Evolutionary conservation across 805 yeast genomes (phyloP).

Genomic region (Kluyveromyces starmeri): DNA sequence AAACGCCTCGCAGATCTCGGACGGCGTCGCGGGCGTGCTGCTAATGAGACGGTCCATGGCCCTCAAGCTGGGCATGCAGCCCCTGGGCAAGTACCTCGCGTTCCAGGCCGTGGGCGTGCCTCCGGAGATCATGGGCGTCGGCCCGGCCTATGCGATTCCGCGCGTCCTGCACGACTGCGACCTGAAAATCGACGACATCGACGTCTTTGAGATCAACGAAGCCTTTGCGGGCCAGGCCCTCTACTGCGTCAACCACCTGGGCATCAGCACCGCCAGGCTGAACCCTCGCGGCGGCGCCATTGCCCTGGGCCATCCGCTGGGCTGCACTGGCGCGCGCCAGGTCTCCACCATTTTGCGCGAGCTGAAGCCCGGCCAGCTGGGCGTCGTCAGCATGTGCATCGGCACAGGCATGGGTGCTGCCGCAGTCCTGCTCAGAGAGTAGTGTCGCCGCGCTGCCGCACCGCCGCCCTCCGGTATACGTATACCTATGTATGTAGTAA

Average conservation of each 20-base stretch:
- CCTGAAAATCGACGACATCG: conserved; percentile 54
- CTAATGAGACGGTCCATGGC: conserved; percentile 84
- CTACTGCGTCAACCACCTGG: conserved; percentile 56
- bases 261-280: conserved; percentile 61
- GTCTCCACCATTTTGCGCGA: conserved; percentile 80
- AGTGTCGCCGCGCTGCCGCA: conserved; percentile 10
- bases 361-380: conserved; percentile 70
- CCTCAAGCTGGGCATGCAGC: conserved; percentile 56
- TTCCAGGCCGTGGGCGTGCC: conserved; percentile 87
- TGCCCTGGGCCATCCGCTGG: conserved; percentile 91
- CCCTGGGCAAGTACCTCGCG: conserved; percentile 72
- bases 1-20: conserved; percentile 91
- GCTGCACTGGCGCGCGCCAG: conserved; percentile 89
- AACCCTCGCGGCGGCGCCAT: conserved; percentile 96
- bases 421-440: conserved; percentile 73
- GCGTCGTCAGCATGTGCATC: conserved; percentile 92
- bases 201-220: conserved; percentile 84
- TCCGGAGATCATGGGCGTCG: conserved; percentile 96
- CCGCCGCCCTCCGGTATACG: background rate
- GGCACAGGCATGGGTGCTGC: conserved; percentile 99
- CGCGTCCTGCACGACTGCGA: conserved; percentile 56
- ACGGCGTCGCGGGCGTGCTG: conserved; percentile 89
- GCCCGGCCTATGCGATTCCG: conserved; percentile 95
- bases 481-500: background rate
- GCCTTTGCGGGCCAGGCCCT: conserved; percentile 95